Evolutionary conservation across 768 basidiomycete genomes (phyloP).

Genomic region (Boletus rubroflammeus): DNA sequence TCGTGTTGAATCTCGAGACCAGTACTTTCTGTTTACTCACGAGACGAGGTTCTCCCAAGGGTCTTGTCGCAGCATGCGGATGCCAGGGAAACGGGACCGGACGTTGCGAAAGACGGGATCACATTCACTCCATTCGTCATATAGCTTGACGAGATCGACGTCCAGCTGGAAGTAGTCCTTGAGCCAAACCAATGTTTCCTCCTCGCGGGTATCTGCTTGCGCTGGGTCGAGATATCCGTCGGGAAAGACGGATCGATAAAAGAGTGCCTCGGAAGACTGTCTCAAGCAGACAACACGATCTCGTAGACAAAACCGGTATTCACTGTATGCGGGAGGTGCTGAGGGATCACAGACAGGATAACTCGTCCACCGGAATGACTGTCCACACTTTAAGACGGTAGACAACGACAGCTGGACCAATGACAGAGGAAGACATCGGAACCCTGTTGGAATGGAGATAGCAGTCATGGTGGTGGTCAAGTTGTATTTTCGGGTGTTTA

Average conservation of each 20-base stretch:
- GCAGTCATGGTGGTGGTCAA: conserved; percentile 5
- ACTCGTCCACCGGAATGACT: conserved; percentile 80
- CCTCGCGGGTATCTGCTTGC: conserved; percentile 40
- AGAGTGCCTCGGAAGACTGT: conserved; percentile 60
- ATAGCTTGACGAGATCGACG: conserved; percentile 65
- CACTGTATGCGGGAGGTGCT: conserved; percentile 39
- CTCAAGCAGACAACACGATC: conserved; percentile 84
- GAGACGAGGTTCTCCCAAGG: conserved; percentile 95
- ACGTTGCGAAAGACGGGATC: conserved; percentile 75
- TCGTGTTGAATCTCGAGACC: conserved; percentile 8
- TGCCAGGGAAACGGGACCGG: conserved; percentile 68
- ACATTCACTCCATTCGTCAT: conserved; percentile 66
- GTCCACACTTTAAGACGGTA: conserved; percentile 77
- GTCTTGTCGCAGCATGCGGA: conserved; percentile 86
- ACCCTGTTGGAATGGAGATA: conserved; percentile 35
- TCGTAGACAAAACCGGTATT: conserved; percentile 75
- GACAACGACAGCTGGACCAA: conserved; percentile 72
- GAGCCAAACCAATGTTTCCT: conserved; percentile 72
- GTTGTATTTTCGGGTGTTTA: conserved; percentile 13
- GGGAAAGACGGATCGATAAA: conserved; percentile 71
- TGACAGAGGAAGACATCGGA: conserved; percentile 57
- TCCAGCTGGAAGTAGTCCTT: conserved; percentile 88
- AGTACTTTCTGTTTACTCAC: conserved; percentile 46
- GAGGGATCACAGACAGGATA: conserved; percentile 28
- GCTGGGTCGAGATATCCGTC: conserved; percentile 32